Conservation (phyloP, 345 rosid species). For the Leavenworthia alabamica region DNA sequence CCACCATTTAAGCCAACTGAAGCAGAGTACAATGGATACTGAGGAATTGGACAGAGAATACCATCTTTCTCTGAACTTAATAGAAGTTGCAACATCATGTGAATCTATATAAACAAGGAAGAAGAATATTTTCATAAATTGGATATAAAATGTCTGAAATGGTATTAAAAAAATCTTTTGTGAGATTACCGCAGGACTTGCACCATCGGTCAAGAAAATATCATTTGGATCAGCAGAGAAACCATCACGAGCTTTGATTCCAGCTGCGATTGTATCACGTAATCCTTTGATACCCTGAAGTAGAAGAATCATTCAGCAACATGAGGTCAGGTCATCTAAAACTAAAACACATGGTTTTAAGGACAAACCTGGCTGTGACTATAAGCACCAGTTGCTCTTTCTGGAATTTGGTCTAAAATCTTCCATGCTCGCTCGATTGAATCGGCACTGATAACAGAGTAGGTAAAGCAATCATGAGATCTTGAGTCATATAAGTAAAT, state of each 20-base stretch:
- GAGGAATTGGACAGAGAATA: conserved; percentile 92
- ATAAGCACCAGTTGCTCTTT: conserved; percentile 91
- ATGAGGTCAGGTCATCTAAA: neutral
- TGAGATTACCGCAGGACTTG: conserved; percentile 90
- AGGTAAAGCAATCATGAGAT: too few relatives aligned
- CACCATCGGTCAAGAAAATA: conserved; percentile 94
- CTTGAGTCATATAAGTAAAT: too few relatives aligned
- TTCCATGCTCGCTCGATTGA: conserved; percentile 79
- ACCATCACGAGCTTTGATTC: conserved; percentile 89
- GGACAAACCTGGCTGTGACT: conserved; percentile 83
- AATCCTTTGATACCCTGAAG: conserved; percentile 76
- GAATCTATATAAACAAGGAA: conserved; percentile 47
- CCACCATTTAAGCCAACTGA: conserved; percentile 91
- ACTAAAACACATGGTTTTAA: neutral
- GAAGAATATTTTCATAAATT: too few relatives aligned
- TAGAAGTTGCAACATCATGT: conserved; percentile 82
- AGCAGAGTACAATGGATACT: conserved; percentile 91
- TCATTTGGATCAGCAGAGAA: conserved; percentile 77
- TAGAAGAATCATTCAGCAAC: neutral
- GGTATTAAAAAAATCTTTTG: too few relatives aligned
- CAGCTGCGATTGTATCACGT: conserved; percentile 81
- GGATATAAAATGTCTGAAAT: too few relatives aligned
- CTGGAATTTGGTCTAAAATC: conserved; percentile 84
- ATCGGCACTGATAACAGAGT: conserved; percentile 72
- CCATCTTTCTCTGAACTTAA: conserved; percentile 76